These are phyloP conservation scores for Theileria annulata DNA, from an alignment of 169 alveolate species.

Conservation along the genomic window DNA sequence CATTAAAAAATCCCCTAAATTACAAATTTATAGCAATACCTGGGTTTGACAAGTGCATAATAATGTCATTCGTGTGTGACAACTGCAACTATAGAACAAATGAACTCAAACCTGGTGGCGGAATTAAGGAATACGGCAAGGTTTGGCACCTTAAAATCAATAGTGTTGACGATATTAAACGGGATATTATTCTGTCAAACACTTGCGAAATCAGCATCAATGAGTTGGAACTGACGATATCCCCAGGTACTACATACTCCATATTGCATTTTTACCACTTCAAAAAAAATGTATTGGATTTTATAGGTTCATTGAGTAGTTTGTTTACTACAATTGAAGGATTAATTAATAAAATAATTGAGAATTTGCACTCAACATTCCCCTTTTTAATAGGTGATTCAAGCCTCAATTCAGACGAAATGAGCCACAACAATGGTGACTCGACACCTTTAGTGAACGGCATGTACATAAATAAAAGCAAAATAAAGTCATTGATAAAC, in stretches of 20 bases:
- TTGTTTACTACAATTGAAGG: constrained; percentile 97
- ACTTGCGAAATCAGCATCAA: constrained; percentile 89
- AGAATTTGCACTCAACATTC: constrained; percentile 79
- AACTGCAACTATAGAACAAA: constrained; percentile 92
- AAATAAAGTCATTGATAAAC: background rate
- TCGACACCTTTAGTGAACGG: background rate
- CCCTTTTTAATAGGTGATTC: constrained; percentile 94
- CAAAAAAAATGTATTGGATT: background rate
- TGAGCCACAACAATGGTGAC: background rate
- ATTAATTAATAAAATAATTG: constrained; percentile 80
- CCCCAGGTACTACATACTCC: constrained; percentile 76
- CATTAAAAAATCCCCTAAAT: background rate
- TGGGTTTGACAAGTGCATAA: constrained; percentile 91
- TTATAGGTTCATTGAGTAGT: constrained; percentile 78
- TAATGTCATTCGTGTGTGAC: constrained; percentile 91
- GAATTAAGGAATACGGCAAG: constrained; percentile 88
- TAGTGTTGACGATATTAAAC: constrained; percentile 85
- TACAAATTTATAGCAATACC: constrained; percentile 81
- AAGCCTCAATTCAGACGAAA: constrained; percentile 16
- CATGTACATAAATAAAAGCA: background rate
- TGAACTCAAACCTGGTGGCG: constrained; percentile 96
- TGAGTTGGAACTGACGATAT: constrained; percentile 90
- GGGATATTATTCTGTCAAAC: constrained; percentile 94
- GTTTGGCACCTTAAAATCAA: constrained; percentile 42
- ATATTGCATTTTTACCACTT: constrained; percentile 47